Evolutionary conservation across 164 flowering plant genomes (phyloP).

Genomic region (Dillenia suffruticosa): DNA sequence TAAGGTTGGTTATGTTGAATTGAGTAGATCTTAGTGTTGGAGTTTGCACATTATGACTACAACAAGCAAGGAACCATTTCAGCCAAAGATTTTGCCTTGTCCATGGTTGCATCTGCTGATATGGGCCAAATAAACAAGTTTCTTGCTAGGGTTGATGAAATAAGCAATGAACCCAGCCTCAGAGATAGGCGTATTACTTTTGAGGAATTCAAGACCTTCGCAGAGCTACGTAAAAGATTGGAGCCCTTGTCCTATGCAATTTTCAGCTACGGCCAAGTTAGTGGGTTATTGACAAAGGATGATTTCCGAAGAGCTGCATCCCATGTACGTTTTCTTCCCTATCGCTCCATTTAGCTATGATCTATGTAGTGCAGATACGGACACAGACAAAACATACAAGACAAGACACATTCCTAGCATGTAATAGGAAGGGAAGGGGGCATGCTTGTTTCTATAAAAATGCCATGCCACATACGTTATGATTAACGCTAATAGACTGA

Average conservation of each 20-base stretch:
- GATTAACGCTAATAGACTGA: too few species aligned
- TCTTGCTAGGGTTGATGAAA: conserved; percentile 63
- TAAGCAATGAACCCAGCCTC: conserved; percentile 46
- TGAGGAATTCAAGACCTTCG: conserved; percentile 82
- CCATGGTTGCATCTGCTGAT: conserved; percentile 96
- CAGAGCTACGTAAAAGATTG: conserved; percentile 62
- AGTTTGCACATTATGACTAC: conserved; percentile 88
- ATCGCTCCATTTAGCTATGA: background rate
- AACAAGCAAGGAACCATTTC: conserved; percentile 66
- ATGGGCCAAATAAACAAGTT: conserved; percentile 56
- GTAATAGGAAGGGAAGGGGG: background rate
- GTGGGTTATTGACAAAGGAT: conserved; percentile 58
- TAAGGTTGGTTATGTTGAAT: background rate
- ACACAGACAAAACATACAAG: too few species aligned
- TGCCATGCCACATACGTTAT: too few species aligned
- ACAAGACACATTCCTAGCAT: background rate
- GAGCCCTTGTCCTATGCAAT: conserved; percentile 74
- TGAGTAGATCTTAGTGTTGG: conserved; percentile 68
- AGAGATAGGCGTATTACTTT: conserved; percentile 45
- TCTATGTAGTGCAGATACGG: background rate
- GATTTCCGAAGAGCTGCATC: conserved; percentile 89
- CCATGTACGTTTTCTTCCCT: conserved; percentile 39
- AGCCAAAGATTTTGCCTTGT: conserved; percentile 88
- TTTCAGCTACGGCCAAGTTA: conserved; percentile 74
- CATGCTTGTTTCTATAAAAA: background rate